Evolutionary conservation across 768 basidiomycete species (phyloP).

Genomic region (Leccinum imitatum): DNA sequence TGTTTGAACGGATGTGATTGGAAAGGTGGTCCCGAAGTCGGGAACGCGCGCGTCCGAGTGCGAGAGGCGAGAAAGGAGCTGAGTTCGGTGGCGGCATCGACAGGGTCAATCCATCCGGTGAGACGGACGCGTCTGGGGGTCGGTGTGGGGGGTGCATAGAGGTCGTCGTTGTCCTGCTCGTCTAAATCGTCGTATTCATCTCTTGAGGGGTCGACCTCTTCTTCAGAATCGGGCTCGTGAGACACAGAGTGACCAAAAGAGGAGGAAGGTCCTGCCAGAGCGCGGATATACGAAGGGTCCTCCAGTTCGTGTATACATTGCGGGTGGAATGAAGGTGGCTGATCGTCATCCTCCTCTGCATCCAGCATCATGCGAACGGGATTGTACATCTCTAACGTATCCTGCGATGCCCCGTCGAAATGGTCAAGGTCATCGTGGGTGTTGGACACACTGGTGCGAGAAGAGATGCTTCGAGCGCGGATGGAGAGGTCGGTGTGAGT

Average conservation of each 20-base stretch:
- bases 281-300: slow-evolving; percentile 31
- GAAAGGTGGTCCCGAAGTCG: neutral
- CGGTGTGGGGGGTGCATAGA: slow-evolving; percentile 19
- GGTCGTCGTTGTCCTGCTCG: slow-evolving; percentile 16
- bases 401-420: slow-evolving; percentile 15
- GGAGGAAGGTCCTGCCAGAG: slow-evolving; percentile 9
- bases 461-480: slow-evolving; percentile 28
- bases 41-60: neutral
- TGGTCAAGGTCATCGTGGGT: slow-evolving; percentile 9
- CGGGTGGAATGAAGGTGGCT: slow-evolving; percentile 29
- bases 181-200: neutral
- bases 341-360: slow-evolving; percentile 30
- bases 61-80: slow-evolving; percentile 45
- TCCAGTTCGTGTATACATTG: slow-evolving; percentile 59
- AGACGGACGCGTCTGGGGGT: slow-evolving; percentile 41
- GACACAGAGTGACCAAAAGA: slow-evolving; percentile 5
- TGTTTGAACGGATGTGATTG: neutral
- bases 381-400: slow-evolving; percentile 18
- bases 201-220: neutral
- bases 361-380: slow-evolving; percentile 31
- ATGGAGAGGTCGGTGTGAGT: slow-evolving; percentile 35
- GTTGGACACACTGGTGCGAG: slow-evolving; percentile 23
- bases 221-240: neutral
- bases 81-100: slow-evolving; percentile 54
- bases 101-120: slow-evolving; percentile 52